These are phyloP conservation scores for Exobasidium cylindrosporum DNA, from an alignment of 1,284 basidiomycete species.

Conservation along the genomic window DNA sequence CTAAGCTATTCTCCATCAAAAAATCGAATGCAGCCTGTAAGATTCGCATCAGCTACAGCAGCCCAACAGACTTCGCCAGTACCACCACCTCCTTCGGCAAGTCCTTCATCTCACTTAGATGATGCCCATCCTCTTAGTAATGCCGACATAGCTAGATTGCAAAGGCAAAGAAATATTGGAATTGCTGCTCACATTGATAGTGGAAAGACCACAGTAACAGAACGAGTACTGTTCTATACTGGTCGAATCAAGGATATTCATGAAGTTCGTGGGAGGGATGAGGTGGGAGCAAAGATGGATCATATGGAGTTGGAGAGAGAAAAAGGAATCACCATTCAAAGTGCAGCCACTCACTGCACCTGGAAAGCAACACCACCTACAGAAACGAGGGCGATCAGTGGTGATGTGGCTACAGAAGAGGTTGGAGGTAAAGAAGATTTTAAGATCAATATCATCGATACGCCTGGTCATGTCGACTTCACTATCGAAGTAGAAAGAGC, in stretches of 20 bases:
- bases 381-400: slow-evolving; percentile 53
- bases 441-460: slow-evolving; percentile 98
- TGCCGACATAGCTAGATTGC: slow-evolving; percentile 49
- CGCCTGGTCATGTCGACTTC: slow-evolving; percentile 99
- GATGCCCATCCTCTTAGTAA: slow-evolving; percentile 23
- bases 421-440: slow-evolving; percentile 66
- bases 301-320: slow-evolving; percentile 98
- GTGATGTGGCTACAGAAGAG: slow-evolving; percentile 40
- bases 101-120: background rate
- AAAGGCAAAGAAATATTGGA: slow-evolving; percentile 57
- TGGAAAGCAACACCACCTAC: slow-evolving; percentile 70
- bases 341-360: slow-evolving; percentile 95
- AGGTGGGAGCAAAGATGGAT: slow-evolving; percentile 99
- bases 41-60: slow-evolving; percentile 6
- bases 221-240: slow-evolving; percentile 93
- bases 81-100: background rate
- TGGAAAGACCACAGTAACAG: slow-evolving; percentile 98
- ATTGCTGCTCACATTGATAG: slow-evolving; percentile 67
- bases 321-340: slow-evolving; percentile 99
- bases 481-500: slow-evolving; percentile 99
- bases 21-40: background rate
- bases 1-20: background rate
- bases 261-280: slow-evolving; percentile 91
- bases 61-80: background rate
- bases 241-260: slow-evolving; percentile 94